phyloP scores from a whole-genome alignment of 2,329 filamentous ascomycete species.

The Lachnellula suecica region DNA sequence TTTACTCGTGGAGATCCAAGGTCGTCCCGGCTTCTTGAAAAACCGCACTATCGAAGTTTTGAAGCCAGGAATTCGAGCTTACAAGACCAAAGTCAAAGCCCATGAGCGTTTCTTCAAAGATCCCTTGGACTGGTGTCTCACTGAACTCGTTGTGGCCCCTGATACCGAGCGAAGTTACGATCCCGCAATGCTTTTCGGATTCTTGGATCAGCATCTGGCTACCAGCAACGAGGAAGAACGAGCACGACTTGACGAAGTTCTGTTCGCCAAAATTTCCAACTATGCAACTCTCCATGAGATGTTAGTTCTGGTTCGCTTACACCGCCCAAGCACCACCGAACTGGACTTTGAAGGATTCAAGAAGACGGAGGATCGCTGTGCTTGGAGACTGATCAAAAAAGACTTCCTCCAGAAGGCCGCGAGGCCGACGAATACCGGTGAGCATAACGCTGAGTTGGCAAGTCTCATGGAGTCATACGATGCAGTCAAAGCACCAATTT shows the following conservation, averaged over 20 bases:
- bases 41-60: no score
- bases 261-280: constrained; percentile 2
- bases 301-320: constrained; percentile 1
- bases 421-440: not conserved
- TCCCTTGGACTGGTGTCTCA: not conserved
- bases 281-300: constrained; percentile 10
- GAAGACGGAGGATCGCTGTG: not conserved
- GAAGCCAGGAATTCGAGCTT: no score
- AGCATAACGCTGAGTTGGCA: not conserved
- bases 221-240: not conserved
- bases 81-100: no score
- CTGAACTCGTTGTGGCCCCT: not conserved
- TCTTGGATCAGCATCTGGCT: constrained; percentile 4
- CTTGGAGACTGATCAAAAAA: not conserved
- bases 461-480: not conserved
- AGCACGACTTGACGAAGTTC: constrained; percentile 1
- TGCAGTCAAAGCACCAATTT: no score
- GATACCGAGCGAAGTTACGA: constrained; percentile 1
- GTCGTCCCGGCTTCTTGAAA: no score
- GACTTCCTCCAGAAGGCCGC: not conserved
- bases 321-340: constrained; percentile 1
- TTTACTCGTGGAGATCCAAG: no score
- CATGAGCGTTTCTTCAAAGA: not conserved
- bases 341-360: not conserved
- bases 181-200: constrained; percentile 2